Evolutionary conservation across 2,329 filamentous ascomycete genomes (phyloP), one percentile per base, ranked within the genome.

Genomic region (Nothopassalora personata): DNA sequence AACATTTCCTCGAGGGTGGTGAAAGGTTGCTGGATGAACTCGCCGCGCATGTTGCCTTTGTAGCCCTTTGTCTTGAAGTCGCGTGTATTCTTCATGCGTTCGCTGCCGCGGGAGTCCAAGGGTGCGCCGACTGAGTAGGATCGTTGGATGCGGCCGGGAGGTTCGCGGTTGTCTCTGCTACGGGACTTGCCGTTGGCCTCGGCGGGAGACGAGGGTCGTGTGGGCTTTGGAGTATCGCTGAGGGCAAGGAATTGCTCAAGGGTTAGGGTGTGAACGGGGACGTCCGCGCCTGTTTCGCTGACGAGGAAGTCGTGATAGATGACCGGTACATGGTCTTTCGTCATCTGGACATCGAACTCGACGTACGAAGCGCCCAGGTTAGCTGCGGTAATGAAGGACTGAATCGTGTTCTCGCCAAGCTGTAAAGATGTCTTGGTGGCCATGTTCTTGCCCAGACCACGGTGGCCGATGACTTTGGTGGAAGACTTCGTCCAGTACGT

Each of bases 301-400:
- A 99, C 94, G 13, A 97, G 81, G 70, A 99, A 99, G 74, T 99
- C 94, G 72, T 99, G 94, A 72, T 99, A 99, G 69, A 99, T 96
- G 64, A 99, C 93, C 0, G 94, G 94, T 1, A 99, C 91, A 68
- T 95, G 91, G 71, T 99, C 94, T 71, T 99, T 99, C n/a, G 94
- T 99, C 43, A 99, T 80, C 72, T 99, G 94, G 0, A 99, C 94
- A 72, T 99, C 94, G 69, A 85, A 84, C 67, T 88, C 85, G 36
- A 88, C 84, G 67, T 87, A 87, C 9, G 82, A 83, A 11, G 85
- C 94, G 8, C 94, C 94, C 54, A 99, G 76, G 66, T 97, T 97
- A 47, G 93, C 92, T 1, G 94, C 94, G 2, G 93, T 91, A 70
- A 97, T 96, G 75, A 99, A 99, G 0, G 94, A 97, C 66, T 86